Evolutionary conservation across 345 rosid species (phyloP).

Genomic region (Populus pruinosa): DNA sequence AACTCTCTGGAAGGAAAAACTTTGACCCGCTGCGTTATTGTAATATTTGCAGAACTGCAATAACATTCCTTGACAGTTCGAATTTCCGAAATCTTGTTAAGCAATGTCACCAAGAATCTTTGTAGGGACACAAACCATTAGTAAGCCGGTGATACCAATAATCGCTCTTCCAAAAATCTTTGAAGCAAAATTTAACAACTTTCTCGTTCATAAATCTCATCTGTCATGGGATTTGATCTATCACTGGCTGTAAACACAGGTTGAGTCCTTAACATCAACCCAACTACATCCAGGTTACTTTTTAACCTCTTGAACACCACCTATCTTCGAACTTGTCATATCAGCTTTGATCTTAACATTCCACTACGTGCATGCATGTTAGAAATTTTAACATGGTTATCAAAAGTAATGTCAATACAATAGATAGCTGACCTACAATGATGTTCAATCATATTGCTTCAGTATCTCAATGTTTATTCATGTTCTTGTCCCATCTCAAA

Average conservation of each 20-base stretch:
- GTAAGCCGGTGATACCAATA: conserved; percentile 33
- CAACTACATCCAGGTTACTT: conserved; percentile 47
- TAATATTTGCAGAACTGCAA: not conserved
- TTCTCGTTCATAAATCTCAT: conserved; percentile 29
- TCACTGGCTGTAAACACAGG: conserved; percentile 34
- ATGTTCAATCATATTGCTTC: no score
- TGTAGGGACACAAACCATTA: conserved; percentile 23
- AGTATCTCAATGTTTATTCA: not conserved
- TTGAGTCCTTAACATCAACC: conserved; percentile 30
- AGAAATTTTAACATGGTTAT: conserved; percentile 31
- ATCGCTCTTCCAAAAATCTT: conserved; percentile 34
- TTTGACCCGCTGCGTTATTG: not conserved
- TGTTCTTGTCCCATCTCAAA: conserved; percentile 37
- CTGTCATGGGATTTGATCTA: conserved; percentile 29
- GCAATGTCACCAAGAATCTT: not conserved
- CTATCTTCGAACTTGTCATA: conserved; percentile 32
- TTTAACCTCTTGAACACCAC: conserved; percentile 31
- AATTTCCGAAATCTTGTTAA: not conserved
- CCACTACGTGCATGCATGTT: conserved; percentile 32
- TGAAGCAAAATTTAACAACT: conserved; percentile 40
- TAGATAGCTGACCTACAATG: no score
- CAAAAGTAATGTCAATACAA: no score
- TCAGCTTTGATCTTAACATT: conserved; percentile 30
- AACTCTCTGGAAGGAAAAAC: not conserved
- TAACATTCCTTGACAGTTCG: not conserved